Evolutionary conservation across 768 basidiomycete genomes (phyloP).

Genomic region (Suillus fuscotomentosus): DNA sequence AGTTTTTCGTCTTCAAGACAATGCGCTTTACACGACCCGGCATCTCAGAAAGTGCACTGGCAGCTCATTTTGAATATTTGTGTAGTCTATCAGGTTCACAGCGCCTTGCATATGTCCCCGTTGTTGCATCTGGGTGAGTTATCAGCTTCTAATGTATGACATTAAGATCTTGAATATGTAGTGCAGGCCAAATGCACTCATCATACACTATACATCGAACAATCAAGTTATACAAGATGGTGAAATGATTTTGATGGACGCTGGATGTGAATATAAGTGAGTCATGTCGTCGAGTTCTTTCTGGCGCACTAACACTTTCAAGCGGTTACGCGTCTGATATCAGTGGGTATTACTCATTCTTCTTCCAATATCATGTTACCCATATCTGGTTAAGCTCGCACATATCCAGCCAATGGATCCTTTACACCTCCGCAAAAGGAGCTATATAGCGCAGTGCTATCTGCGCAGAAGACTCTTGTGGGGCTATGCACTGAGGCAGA

Average conservation of each 20-base stretch:
- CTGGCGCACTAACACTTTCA: conserved; percentile 9
- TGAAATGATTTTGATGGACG: conserved; percentile 86
- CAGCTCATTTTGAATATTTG: conserved; percentile 88
- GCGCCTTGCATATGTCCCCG: conserved; percentile 95
- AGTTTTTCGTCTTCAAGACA: conserved; percentile 45
- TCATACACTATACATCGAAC: conserved; percentile 95
- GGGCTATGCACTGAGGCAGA: conserved; percentile 55
- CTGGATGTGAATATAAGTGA: conserved; percentile 90
- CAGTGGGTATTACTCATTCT: conserved; percentile 46
- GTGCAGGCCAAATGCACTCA: conserved; percentile 76
- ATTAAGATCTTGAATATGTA: background rate
- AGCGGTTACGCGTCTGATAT: conserved; percentile 96
- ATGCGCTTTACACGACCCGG: conserved; percentile 73
- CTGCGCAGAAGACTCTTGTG: conserved; percentile 69
- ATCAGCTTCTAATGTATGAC: background rate
- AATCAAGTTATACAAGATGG: conserved; percentile 68
- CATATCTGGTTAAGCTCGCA: conserved; percentile 54
- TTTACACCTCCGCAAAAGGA: conserved; percentile 82
- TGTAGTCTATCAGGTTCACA: conserved; percentile 79
- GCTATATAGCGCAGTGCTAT: conserved; percentile 77
- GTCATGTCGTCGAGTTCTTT: conserved; percentile 19
- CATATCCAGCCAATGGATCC: conserved; percentile 81
- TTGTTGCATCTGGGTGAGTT: conserved; percentile 88
- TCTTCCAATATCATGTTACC: conserved; percentile 8
- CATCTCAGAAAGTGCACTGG: conserved; percentile 57